These are phyloP conservation scores for Neopestalotiopsis clavispora DNA, from an alignment of 2,329 filamentous ascomycete species.

Conservation along the genomic window DNA sequence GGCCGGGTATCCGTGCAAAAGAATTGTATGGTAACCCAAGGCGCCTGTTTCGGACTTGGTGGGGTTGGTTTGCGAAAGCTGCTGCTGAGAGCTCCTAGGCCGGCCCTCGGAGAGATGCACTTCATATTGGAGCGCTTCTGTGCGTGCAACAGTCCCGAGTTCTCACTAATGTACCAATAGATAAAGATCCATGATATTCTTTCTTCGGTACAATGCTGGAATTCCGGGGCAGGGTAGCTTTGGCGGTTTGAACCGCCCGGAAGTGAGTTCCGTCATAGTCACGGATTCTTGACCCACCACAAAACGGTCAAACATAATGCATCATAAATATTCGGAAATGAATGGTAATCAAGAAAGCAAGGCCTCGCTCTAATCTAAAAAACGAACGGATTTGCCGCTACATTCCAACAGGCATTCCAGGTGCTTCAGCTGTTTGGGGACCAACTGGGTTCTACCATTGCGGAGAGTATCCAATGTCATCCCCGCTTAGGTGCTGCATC, in stretches of 20 bases:
- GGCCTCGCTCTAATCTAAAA: no score
- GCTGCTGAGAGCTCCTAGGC: not conserved
- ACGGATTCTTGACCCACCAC: no score
- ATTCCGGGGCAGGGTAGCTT: not conserved
- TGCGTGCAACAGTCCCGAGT: not conserved
- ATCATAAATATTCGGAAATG: no score
- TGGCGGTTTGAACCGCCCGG: not conserved
- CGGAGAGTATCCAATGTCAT: no score
- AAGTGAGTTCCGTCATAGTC: not conserved
- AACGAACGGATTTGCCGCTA: no score
- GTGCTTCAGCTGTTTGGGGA: no score
- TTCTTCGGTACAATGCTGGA: not conserved
- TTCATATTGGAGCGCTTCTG: not conserved
- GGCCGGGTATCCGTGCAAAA: not conserved
- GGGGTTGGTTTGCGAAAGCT: not conserved
- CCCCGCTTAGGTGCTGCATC: no score
- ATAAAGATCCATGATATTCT: not conserved
- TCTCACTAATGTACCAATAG: no score
- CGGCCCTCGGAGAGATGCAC: constrained; percentile 3
- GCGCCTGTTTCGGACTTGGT: not conserved
- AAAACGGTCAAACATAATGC: no score
- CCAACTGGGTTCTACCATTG: no score
- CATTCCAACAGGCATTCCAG: no score
- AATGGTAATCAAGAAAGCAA: no score
- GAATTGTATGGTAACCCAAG: not conserved